Evolutionary conservation across 495 filamentous ascomycete genomes (phyloP).

Genomic region (Cairneyella variabilis): DNA sequence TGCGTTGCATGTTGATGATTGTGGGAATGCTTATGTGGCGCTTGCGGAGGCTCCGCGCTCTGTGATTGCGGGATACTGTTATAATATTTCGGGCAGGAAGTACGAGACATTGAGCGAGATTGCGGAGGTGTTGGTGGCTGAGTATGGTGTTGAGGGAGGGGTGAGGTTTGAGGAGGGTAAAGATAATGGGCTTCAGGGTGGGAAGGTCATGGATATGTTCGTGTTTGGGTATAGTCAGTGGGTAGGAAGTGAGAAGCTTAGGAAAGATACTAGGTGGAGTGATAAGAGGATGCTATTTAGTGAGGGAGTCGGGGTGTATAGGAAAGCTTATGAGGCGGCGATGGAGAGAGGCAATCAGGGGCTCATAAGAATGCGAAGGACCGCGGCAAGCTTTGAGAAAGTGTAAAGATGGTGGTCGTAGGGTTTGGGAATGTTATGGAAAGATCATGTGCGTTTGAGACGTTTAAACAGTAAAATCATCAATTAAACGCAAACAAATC

Average conservation of each 20-base stretch:
- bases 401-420: too few relatives aligned
- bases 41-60: too few relatives aligned
- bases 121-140: constrained; percentile 28
- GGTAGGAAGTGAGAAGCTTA: constrained; percentile 37
- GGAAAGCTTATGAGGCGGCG: constrained; percentile 34
- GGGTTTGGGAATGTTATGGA: too few relatives aligned
- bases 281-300: constrained; percentile 34
- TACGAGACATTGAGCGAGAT: constrained; percentile 38
- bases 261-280: constrained; percentile 35
- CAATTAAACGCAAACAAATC: too few relatives aligned
- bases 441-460: too few relatives aligned
- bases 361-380: background rate
- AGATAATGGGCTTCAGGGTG: background rate
- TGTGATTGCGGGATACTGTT: too few relatives aligned
- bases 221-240: constrained; percentile 26
- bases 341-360: constrained; percentile 18
- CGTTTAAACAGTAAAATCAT: too few relatives aligned
- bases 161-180: constrained; percentile 15
- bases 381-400: background rate
- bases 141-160: constrained; percentile 32
- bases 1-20: too few relatives aligned
- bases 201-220: background rate
- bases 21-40: too few relatives aligned
- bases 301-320: constrained; percentile 32
- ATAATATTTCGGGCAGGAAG: constrained; percentile 11